Conservation (phyloP, 2,329 filamentous ascomycete genomes). For the Paraconiothyrium brasiliense region DNA sequence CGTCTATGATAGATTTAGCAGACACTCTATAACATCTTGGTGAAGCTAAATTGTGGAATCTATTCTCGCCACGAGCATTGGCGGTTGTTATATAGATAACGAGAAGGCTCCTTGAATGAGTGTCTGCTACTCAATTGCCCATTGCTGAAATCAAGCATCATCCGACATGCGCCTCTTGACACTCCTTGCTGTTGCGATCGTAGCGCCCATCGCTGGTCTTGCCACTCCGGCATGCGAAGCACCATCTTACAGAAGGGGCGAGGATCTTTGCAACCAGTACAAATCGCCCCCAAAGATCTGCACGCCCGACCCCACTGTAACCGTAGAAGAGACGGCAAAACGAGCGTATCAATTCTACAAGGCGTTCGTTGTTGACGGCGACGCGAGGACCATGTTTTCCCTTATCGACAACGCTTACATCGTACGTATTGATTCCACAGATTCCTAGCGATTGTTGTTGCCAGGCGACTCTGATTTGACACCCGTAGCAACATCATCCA, state of each 20-base stretch:
- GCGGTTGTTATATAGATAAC: slow-evolving; percentile 7
- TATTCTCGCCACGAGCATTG: neutral
- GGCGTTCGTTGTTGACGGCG: slow-evolving; percentile 30
- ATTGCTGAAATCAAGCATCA: neutral
- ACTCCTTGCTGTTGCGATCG: slow-evolving; percentile 16
- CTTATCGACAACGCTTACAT: slow-evolving; percentile 29
- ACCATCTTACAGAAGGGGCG: slow-evolving; percentile 14
- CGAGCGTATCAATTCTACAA: slow-evolving; percentile 30
- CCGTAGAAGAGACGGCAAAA: slow-evolving; percentile 28
- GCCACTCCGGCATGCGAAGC: slow-evolving; percentile 23
- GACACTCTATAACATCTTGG: slow-evolving; percentile 21
- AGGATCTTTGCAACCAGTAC: slow-evolving; percentile 30
- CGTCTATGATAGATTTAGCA: slow-evolving; percentile 15
- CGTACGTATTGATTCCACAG: slow-evolving; percentile 11
- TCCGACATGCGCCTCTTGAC: slow-evolving; percentile 20
- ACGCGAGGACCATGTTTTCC: slow-evolving; percentile 31
- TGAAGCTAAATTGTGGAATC: neutral
- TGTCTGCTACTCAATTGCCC: neutral
- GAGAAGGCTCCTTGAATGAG: neutral
- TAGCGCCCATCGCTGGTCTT: slow-evolving; percentile 25
- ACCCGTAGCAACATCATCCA: slow-evolving; percentile 25
- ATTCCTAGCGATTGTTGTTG: neutral
- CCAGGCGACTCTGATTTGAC: neutral
- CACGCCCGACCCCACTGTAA: slow-evolving; percentile 24
- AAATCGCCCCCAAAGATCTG: slow-evolving; percentile 27